Percentiles rank a stretch among this genome's conserved stretches.
Conservation (phyloP, 1,139 yeast genomes). For the Pichia sp. region DNA sequence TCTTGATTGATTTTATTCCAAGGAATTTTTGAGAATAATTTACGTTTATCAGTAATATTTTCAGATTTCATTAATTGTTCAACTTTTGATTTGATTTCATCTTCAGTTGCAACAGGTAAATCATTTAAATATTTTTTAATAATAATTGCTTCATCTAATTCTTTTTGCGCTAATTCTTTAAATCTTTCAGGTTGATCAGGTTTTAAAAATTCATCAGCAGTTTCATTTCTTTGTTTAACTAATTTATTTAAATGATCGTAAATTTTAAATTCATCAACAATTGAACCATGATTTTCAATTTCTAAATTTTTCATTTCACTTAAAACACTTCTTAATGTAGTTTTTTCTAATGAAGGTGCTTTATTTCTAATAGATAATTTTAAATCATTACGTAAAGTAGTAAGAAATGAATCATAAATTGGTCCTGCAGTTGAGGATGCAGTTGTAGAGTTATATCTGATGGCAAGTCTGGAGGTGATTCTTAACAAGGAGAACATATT, state of each 20-base stretch:
- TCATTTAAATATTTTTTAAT: conserved; percentile 37
- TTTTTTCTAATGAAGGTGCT: conserved; percentile 39
- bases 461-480: not conserved
- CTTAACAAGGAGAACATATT: not conserved
- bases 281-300: conserved; percentile 40
- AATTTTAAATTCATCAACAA: conserved; percentile 43
- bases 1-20: conserved; percentile 43
- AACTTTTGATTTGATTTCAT: conserved; percentile 42
- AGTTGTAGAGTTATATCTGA: conserved; percentile 7
- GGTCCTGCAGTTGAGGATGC: conserved; percentile 10
- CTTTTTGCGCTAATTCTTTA: conserved; percentile 44
- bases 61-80: conserved; percentile 33
- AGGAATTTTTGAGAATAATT: conserved; percentile 41
- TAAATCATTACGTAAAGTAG: conserved; percentile 39
- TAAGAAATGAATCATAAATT: conserved; percentile 33
- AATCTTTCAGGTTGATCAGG: conserved; percentile 45
- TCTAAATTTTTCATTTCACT: conserved; percentile 57
- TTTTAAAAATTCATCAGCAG: conserved; percentile 45
- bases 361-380: conserved; percentile 45
- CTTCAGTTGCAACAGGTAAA: conserved; percentile 47
- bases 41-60: conserved; percentile 23
- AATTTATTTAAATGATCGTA: conserved; percentile 44
- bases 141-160: conserved; percentile 42
- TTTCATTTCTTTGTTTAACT: conserved; percentile 47
- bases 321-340: conserved; percentile 50